A percentile compares a stretch with the other conserved stretches of the same genome.
Conservation (phyloP, 352 stramenopile genomes). For the Phytophthora macrochlamydospora region DNA sequence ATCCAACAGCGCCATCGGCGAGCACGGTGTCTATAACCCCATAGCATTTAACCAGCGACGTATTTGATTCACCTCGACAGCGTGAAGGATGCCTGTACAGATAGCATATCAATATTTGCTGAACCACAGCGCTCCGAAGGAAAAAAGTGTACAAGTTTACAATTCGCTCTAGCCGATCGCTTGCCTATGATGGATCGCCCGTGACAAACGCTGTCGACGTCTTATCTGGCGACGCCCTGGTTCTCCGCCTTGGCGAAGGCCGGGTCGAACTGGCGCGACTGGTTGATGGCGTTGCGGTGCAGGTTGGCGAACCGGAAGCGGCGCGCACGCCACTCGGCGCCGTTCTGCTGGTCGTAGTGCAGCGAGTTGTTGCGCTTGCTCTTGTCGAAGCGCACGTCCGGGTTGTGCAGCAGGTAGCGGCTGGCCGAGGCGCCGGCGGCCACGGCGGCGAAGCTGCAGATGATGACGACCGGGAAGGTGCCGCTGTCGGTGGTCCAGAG, state of each 20-base stretch:
- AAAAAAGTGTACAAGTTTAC: not conserved
- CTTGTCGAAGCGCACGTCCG: slow-evolving; percentile 52
- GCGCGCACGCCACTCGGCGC: slow-evolving; percentile 34
- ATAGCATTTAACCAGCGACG: too few relatives aligned
- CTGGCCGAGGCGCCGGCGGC: slow-evolving; percentile 30
- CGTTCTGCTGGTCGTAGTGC: slow-evolving; percentile 35
- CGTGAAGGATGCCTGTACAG: too few relatives aligned
- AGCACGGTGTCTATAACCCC: not conserved
- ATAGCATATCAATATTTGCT: too few relatives aligned
- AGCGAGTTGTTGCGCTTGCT: slow-evolving; percentile 36
- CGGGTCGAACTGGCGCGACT: slow-evolving; percentile 61
- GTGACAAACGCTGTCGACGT: not conserved
- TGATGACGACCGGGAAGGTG: slow-evolving; percentile 53
- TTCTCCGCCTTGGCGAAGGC: slow-evolving; percentile 59
- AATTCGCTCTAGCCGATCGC: too few relatives aligned
- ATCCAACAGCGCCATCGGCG: slow-evolving; percentile 7
- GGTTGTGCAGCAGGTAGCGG: slow-evolving; percentile 36
- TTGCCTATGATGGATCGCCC: too few relatives aligned
- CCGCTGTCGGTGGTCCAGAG: slow-evolving; percentile 57
- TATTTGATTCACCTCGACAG: not conserved
- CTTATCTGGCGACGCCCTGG: slow-evolving; percentile 41
- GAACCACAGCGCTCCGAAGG: too few relatives aligned
- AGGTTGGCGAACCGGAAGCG: slow-evolving; percentile 59
- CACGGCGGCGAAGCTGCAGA: slow-evolving; percentile 37
- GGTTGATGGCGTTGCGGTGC: slow-evolving; percentile 59